A percentile compares a stretch with the other conserved stretches of the same genome.
phyloP scores from a whole-genome alignment of 495 filamentous ascomycete species.

The Penicillium lagena region DNA sequence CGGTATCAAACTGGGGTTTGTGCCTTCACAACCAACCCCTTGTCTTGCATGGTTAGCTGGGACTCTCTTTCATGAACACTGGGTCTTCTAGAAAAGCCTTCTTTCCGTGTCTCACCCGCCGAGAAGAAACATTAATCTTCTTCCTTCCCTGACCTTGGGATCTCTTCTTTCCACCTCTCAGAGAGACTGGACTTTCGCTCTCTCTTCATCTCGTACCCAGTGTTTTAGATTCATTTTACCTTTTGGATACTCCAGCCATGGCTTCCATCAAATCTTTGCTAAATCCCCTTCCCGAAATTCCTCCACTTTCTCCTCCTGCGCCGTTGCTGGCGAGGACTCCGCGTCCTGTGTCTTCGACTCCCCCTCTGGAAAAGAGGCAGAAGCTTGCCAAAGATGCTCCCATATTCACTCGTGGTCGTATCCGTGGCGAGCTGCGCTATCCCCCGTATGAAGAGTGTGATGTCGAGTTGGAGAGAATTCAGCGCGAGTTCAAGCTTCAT shows the following conservation, averaged over 20 bases:
- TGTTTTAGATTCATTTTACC: not conserved
- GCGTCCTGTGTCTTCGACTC: conserved; percentile 11
- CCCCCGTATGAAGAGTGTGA: conserved; percentile 59
- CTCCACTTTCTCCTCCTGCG: conserved; percentile 6
- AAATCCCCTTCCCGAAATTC: conserved; percentile 17
- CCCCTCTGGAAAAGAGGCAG: conserved; percentile 29
- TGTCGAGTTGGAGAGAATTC: conserved; percentile 44
- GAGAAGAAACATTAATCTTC: not conserved
- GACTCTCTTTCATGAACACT: not conserved
- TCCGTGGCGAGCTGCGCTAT: conserved; percentile 59
- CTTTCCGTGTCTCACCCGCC: conserved; percentile 8
- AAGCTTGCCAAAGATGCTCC: conserved; percentile 56
- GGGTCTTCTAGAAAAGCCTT: conserved; percentile 16
- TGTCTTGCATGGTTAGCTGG: conserved; percentile 10
- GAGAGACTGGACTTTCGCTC: not conserved
- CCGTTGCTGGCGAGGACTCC: conserved; percentile 1
- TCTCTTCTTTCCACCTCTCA: not conserved
- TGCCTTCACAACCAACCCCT: not conserved
- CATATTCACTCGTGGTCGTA: conserved; percentile 48
- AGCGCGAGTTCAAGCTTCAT: conserved; percentile 55
- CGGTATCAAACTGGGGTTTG: conserved; percentile 5
- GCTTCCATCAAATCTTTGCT: conserved; percentile 25
- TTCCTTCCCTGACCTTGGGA: not conserved
- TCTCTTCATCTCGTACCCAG: not conserved
- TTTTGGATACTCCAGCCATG: conserved; percentile 14